A percentile compares a stretch with the other conserved stretches of the same genome.
These are phyloP conservation scores for Trichomonascaceae sp. DNA, from an alignment of 1,139 yeast species.

Conservation along the genomic window DNA sequence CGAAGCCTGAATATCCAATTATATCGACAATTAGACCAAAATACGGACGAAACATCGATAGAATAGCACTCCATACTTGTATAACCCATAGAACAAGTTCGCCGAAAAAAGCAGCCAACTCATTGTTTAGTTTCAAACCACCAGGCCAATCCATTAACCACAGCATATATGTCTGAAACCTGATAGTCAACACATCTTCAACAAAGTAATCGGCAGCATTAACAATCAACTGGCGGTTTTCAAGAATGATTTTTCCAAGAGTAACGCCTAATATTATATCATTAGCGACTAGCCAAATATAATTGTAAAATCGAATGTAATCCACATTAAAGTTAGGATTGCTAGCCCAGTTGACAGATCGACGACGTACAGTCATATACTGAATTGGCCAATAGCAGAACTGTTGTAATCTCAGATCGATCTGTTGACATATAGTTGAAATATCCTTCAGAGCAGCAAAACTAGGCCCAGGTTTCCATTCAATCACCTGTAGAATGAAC, in stretches of 20 bases:
- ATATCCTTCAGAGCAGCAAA: slow-evolving; percentile 35
- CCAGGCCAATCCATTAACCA: slow-evolving; percentile 92
- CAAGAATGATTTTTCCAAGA: slow-evolving; percentile 45
- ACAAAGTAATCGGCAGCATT: slow-evolving; percentile 28
- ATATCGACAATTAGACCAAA: slow-evolving; percentile 31
- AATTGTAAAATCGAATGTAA: slow-evolving; percentile 82
- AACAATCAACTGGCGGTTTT: slow-evolving; percentile 38
- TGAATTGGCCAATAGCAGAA: slow-evolving; percentile 77
- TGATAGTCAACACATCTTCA: slow-evolving; percentile 36
- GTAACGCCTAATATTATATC: slow-evolving; percentile 74
- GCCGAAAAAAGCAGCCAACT: slow-evolving; percentile 78
- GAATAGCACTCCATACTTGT: slow-evolving; percentile 49
- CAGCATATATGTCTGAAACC: slow-evolving; percentile 45
- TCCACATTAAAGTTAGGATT: slow-evolving; percentile 43
- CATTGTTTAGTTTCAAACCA: slow-evolving; percentile 86
- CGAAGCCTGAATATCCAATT: slow-evolving; percentile 42
- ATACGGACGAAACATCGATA: slow-evolving; percentile 27
- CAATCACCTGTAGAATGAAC: slow-evolving; percentile 34
- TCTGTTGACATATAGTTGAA: slow-evolving; percentile 68
- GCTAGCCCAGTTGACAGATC: slow-evolving; percentile 32
- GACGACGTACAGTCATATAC: slow-evolving; percentile 48
- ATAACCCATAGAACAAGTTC: slow-evolving; percentile 84
- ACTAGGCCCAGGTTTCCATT: slow-evolving; percentile 25
- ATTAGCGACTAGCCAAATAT: slow-evolving; percentile 79
- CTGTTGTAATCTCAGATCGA: slow-evolving; percentile 74